Evolutionary conservation across 371 early-diverging fungal species (phyloP), one percentile per base, ranked within the genome.

Genomic region (Cokeromyces recurvatus): DNA sequence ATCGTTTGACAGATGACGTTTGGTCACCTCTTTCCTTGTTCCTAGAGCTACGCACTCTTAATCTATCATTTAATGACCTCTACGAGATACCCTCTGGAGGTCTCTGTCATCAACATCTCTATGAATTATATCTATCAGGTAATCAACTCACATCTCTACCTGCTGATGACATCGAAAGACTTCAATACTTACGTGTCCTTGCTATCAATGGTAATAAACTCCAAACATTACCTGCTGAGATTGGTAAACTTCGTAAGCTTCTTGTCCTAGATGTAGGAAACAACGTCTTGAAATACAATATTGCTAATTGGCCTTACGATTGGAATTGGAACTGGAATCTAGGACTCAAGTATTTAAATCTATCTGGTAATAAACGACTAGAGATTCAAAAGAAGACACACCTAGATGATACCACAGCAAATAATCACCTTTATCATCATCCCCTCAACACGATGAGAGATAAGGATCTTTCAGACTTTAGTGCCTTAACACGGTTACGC

Each of bases 261-360:
- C 53, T 76, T 8, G 86, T 85, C 7, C 62, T 95, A 15, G 96
- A 95, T 59, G 87, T 91, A 3, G 90, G 93, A 15, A 84, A 85
- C 60, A 94, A 95, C 48, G 74, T 81, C 23, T 72, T 95, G 17
- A 89, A 90, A 64, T 95, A 94, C 66, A 95, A 95, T 47, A 89
- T 94, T 34, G 77, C 86, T 25, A 95, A 95, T 57, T 94, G 93
- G 92, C 91, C 90, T 1, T 92, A 92, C 57, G 94, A 94, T 53
- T 95, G 94, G 94, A 94, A 95, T 59, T 94, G 93, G 84, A 92
- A 92, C 59, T 92, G 90, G 91, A 95, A 95, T 59, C 55, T 86
- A 41, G 86, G 86, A 4, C 76, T 95, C 23, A 84, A 83, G 52
- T 92, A 91, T 46, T 77, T 95, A n/a, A 94, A 95, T 61, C 64